A percentile compares a stretch with the other conserved stretches of the same genome.
Conservation (phyloP, 129 eudicot genomes). For the Oenanthe sinensis region DNA sequence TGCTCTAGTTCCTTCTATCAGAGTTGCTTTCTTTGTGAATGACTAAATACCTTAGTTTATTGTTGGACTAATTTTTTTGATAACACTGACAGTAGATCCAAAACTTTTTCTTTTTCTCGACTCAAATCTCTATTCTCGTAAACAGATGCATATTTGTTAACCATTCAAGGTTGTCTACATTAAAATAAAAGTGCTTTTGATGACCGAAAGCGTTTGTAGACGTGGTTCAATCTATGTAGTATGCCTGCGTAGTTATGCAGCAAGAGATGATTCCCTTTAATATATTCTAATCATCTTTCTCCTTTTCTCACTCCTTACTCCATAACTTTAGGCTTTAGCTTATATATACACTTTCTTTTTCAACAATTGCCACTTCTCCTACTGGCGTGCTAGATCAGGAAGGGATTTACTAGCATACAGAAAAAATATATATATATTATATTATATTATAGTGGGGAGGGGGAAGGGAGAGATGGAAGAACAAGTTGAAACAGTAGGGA, state of each 20-base stretch:
- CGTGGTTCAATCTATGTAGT: slow-evolving; percentile 11
- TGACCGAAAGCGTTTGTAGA: neutral
- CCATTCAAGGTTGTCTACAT: neutral
- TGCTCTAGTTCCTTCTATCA: neutral
- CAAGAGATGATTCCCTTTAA: slow-evolving; percentile 29
- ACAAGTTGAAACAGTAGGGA: slow-evolving; percentile 57
- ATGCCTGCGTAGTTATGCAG: slow-evolving; percentile 57
- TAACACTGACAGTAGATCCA: neutral
- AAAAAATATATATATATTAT: neutral
- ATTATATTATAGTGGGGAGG: neutral
- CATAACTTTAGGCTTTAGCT: slow-evolving; percentile 9
- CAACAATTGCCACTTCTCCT: slow-evolving; percentile 8
- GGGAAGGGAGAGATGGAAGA: slow-evolving; percentile 45
- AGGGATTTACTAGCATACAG: neutral
- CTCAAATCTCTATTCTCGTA: neutral
- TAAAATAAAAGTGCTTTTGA: slow-evolving; percentile 8
- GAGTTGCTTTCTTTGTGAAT: neutral
- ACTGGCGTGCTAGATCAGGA: slow-evolving; percentile 8
- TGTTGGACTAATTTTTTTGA: neutral
- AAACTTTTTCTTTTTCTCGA: neutral
- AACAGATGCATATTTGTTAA: neutral
- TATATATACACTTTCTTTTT: neutral
- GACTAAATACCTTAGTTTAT: neutral
- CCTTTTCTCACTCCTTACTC: slow-evolving; percentile 1
- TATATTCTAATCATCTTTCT: neutral